A percentile compares a stretch with the other conserved stretches of the same genome.
phyloP scores from a whole-genome alignment of 495 filamentous ascomycete species.

The Pyrenula aspistea region DNA sequence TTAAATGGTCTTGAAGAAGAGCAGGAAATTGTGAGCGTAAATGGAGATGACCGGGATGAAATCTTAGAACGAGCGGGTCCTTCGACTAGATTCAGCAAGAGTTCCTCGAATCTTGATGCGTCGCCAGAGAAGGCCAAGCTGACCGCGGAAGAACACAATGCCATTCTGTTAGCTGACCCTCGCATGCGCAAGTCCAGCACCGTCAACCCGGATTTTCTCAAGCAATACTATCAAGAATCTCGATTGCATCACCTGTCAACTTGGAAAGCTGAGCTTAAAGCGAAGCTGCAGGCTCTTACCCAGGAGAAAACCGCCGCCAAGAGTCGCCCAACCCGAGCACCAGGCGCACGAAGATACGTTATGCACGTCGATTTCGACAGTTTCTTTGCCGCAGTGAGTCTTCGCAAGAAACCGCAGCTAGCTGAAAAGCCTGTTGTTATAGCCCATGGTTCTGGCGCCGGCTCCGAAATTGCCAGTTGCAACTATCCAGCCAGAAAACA shows the following conservation, averaged over 20 bases:
- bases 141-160: slow-evolving; percentile 89
- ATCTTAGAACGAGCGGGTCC: background rate
- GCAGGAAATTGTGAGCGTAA: background rate
- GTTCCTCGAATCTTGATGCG: background rate
- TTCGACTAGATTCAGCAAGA: background rate
- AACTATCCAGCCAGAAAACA: slow-evolving; percentile 82
- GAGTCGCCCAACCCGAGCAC: slow-evolving; percentile 28
- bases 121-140: slow-evolving; percentile 25
- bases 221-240: slow-evolving; percentile 88
- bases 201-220: slow-evolving; percentile 81
- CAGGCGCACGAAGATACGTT: slow-evolving; percentile 66
- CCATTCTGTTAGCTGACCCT: slow-evolving; percentile 66
- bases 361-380: slow-evolving; percentile 96
- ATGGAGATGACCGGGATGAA: background rate
- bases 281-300: slow-evolving; percentile 67
- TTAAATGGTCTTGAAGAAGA: background rate
- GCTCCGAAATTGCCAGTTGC: slow-evolving; percentile 93
- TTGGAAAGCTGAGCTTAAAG: slow-evolving; percentile 90
- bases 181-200: slow-evolving; percentile 73
- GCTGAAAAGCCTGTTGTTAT: slow-evolving; percentile 77
- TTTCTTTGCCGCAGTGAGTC: slow-evolving; percentile 91
- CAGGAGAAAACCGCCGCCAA: slow-evolving; percentile 50
- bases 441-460: slow-evolving; percentile 71
- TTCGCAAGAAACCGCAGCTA: slow-evolving; percentile 63
- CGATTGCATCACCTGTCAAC: slow-evolving; percentile 87